phyloP scores from a whole-genome alignment of 768 basidiomycete species.

The Tremella yokohamensis region DNA sequence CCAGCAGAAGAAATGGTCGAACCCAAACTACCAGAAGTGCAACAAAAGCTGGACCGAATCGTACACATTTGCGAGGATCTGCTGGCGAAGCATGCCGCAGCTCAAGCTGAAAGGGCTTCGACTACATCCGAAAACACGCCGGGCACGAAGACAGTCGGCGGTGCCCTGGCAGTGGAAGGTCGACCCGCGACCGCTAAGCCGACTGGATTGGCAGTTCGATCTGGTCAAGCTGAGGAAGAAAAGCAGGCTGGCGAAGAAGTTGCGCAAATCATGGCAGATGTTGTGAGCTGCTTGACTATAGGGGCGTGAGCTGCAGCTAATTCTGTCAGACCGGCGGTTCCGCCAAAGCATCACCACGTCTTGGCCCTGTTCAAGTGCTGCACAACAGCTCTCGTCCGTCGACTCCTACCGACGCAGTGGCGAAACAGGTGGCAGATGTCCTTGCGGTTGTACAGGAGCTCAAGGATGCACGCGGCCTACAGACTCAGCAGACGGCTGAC shows the following conservation, averaged over 20 bases:
- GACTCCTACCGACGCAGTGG: constrained; percentile 13
- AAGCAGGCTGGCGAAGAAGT: constrained; percentile 41
- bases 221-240: constrained; percentile 23
- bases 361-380: constrained; percentile 36
- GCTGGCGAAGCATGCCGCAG: constrained; percentile 12
- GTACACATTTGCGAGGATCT: constrained; percentile 36
- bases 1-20: neutral
- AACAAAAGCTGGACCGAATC: constrained; percentile 41
- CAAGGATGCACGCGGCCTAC: constrained; percentile 39
- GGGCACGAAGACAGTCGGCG: neutral
- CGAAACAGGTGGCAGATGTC: constrained; percentile 41
- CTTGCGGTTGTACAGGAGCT: constrained; percentile 41
- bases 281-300: constrained; percentile 26
- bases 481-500: constrained; percentile 49
- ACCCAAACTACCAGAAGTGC: constrained; percentile 21
- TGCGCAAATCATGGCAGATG: constrained; percentile 43
- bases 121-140: neutral
- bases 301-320: neutral
- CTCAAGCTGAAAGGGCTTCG: neutral
- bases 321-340: constrained; percentile 32
- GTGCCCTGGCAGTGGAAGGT: neutral
- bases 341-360: constrained; percentile 26
- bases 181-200: neutral
- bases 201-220: neutral
- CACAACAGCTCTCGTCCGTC: constrained; percentile 19